These are phyloP conservation scores for Tripterygium wilfordii DNA, from an alignment of 177 flowering plant genomes.

Conservation along the genomic window DNA sequence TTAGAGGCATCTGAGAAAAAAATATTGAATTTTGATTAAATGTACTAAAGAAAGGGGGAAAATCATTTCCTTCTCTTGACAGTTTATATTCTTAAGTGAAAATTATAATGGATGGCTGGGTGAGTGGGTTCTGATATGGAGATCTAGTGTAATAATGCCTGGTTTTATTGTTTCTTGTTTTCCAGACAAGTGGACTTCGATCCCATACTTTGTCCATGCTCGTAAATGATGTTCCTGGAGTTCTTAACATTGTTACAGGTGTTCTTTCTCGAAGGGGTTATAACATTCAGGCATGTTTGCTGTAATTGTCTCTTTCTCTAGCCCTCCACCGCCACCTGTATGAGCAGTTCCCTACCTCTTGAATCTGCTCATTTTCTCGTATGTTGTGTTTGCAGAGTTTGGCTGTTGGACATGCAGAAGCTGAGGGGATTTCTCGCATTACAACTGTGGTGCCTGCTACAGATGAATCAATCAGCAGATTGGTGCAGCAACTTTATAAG, in stretches of 20 bases:
- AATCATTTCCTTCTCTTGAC: no score
- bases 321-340: no score
- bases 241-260: slow-evolving; percentile 85
- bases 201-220: slow-evolving; percentile 93
- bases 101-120: no score
- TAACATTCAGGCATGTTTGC: slow-evolving; percentile 71
- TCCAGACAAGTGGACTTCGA: slow-evolving; percentile 72
- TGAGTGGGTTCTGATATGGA: no score
- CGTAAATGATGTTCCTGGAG: slow-evolving; percentile 91
- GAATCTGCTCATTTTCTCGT: slow-evolving; percentile 9
- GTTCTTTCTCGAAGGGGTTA: slow-evolving; percentile 94
- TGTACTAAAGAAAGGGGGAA: no score
- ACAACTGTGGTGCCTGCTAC: slow-evolving; percentile 98
- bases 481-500: slow-evolving; percentile 87
- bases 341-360: no score
- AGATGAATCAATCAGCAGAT: slow-evolving; percentile 83
- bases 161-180: no score
- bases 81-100: no score
- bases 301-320: neutral
- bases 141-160: no score
- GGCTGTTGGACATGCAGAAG: slow-evolving; percentile 95
- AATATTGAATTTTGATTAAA: no score
- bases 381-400: slow-evolving; percentile 55
- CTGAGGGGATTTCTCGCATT: slow-evolving; percentile 83
- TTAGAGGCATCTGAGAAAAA: no score